phyloP scores from a whole-genome alignment of 306 rosid species.

The Fragaria nilgerrensis region DNA sequence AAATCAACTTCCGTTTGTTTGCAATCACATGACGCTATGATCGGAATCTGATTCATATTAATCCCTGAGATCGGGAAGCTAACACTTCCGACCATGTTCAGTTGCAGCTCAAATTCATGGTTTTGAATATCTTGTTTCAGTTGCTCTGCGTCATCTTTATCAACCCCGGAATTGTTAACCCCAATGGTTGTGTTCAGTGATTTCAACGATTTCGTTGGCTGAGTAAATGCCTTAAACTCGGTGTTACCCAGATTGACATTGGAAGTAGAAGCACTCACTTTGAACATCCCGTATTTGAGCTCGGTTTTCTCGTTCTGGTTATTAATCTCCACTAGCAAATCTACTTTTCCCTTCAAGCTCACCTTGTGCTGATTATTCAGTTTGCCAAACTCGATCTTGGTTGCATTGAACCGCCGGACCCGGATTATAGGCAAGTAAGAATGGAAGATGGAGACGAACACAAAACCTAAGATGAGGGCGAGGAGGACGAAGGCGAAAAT shows the following conservation, averaged over 20 bases:
- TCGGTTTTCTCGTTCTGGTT: slow-evolving; percentile 41
- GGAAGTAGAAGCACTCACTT: slow-evolving; percentile 4
- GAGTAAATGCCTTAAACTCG: slow-evolving; percentile 20
- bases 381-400: slow-evolving; percentile 23
- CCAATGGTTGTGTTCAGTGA: slow-evolving; percentile 18
- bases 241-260: slow-evolving; percentile 22
- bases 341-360: neutral
- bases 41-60: slow-evolving; percentile 22
- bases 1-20: slow-evolving; percentile 32
- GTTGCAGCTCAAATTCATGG: slow-evolving; percentile 30
- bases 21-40: slow-evolving; percentile 24
- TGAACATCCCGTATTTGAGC: slow-evolving; percentile 31
- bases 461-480: slow-evolving; percentile 28
- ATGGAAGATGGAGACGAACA: slow-evolving; percentile 37
- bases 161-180: slow-evolving; percentile 4
- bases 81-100: slow-evolving; percentile 27
- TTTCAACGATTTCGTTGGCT: slow-evolving; percentile 29
- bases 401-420: slow-evolving; percentile 23
- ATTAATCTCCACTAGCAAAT: slow-evolving; percentile 20
- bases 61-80: slow-evolving; percentile 30
- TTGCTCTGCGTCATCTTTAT: slow-evolving; percentile 19
- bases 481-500: slow-evolving; percentile 19
- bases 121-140: slow-evolving; percentile 17
- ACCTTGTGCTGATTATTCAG: neutral
- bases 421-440: slow-evolving; percentile 38